Evolutionary conservation across 2,329 filamentous ascomycete genomes (phyloP).

Genomic region (Anthostomella pinea): DNA sequence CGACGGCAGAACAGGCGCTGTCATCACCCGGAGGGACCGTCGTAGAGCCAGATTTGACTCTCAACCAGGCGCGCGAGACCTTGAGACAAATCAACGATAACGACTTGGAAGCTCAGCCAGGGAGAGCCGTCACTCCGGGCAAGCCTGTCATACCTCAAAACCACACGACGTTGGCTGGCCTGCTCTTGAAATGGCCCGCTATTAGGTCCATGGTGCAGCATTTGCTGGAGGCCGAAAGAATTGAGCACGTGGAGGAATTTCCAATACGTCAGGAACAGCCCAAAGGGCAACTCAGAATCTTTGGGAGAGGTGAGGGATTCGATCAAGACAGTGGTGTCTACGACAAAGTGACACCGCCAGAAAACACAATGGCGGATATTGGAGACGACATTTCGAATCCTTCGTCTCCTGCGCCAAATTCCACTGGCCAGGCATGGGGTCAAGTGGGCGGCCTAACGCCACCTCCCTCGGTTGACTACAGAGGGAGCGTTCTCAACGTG

Average conservation of each 20-base stretch:
- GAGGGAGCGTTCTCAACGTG: conserved; percentile 36
- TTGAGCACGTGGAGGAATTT: conserved; percentile 64
- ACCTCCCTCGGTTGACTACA: conserved; percentile 35
- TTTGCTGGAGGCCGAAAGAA: conserved; percentile 46
- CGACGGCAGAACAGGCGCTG: conserved; percentile 20
- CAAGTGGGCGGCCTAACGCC: conserved; percentile 52
- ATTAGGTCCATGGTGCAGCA: conserved; percentile 62
- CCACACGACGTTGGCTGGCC: conserved; percentile 86
- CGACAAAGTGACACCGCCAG: conserved; percentile 38
- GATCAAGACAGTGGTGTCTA: conserved; percentile 53
- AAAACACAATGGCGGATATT: conserved; percentile 34
- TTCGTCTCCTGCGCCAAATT: conserved; percentile 52
- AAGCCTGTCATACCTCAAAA: conserved; percentile 74
- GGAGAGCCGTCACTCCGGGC: conserved; percentile 52
- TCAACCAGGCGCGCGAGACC: conserved; percentile 32
- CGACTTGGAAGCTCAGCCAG: conserved; percentile 49
- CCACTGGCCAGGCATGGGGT: conserved; percentile 56
- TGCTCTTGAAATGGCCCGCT: conserved; percentile 70
- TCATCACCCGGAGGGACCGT: conserved; percentile 32
- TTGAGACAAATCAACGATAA: conserved; percentile 40
- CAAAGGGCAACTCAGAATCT: conserved; percentile 71
- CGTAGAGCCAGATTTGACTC: conserved; percentile 23
- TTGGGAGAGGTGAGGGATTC: conserved; percentile 72
- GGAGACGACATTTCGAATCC: conserved; percentile 48
- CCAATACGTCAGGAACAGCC: conserved; percentile 73